phyloP scores from a whole-genome alignment of 2,329 filamentous ascomycete genomes.

The Epichloe typhina region DNA sequence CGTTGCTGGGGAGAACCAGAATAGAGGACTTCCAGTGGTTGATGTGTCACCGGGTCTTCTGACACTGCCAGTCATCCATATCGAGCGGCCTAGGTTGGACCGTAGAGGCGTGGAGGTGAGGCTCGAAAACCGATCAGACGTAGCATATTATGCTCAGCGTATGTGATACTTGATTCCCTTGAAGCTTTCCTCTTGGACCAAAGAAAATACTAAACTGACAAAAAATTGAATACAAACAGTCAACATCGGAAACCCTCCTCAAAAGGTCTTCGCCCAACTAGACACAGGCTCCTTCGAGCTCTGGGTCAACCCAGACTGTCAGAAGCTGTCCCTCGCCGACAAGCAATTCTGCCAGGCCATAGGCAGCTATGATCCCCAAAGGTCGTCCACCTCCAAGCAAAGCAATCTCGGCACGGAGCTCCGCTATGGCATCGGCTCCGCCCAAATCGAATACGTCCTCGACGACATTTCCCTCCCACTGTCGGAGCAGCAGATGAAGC shows the following conservation, averaged over 20 bases:
- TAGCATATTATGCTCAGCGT: constrained; percentile 40
- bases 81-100: constrained; percentile 19
- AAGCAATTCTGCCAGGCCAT: constrained; percentile 31
- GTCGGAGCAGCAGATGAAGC: constrained; percentile 21
- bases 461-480: constrained; percentile 32
- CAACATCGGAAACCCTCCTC: constrained; percentile 39
- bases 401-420: constrained; percentile 26
- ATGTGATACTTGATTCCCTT: constrained; percentile 7
- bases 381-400: constrained; percentile 25
- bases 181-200: too few relatives aligned
- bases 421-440: constrained; percentile 37
- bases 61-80: constrained; percentile 18
- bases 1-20: background rate
- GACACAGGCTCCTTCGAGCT: constrained; percentile 49
- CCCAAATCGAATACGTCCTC: constrained; percentile 35
- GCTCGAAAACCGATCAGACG: constrained; percentile 37
- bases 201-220: background rate
- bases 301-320: constrained; percentile 50
- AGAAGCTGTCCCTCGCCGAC: constrained; percentile 28
- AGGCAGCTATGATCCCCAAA: constrained; percentile 29
- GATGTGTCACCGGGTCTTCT: constrained; percentile 10
- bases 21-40: constrained; percentile 1
- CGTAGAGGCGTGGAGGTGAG: constrained; percentile 30
- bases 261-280: constrained; percentile 39
- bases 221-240: constrained; percentile 24